A percentile compares a stretch with the other conserved stretches of the same genome.
Evolutionary conservation across 805 yeast species (phyloP).

Genomic region (Candida boidinii): DNA sequence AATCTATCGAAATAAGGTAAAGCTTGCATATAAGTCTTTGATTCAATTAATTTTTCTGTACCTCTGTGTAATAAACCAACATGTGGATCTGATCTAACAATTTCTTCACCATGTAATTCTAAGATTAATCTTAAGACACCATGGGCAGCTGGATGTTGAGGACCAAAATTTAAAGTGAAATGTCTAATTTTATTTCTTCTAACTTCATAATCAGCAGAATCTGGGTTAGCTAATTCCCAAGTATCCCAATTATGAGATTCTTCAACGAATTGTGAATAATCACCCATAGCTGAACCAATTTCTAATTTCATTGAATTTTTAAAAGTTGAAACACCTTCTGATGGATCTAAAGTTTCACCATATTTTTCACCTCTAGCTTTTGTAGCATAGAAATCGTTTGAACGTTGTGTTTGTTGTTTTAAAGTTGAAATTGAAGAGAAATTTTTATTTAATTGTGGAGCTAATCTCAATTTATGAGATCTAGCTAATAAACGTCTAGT

Average conservation of each 20-base stretch:
- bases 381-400: conserved; percentile 23
- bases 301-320: conserved; percentile 18
- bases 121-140: conserved; percentile 82
- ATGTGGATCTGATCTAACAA: conserved; percentile 81
- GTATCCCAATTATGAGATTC: conserved; percentile 26
- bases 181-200: conserved; percentile 59
- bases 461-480: too few species aligned
- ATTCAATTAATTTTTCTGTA: conserved; percentile 80
- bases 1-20: conserved; percentile 82
- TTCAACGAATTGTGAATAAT: conserved; percentile 24
- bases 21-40: conserved; percentile 82
- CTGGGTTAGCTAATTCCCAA: conserved; percentile 26
- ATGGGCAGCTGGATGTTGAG: conserved; percentile 94
- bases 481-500: too few species aligned
- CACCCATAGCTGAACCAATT: conserved; percentile 34
- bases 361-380: conserved; percentile 20
- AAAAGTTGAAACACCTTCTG: conserved; percentile 15
- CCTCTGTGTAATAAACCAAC: conserved; percentile 85
- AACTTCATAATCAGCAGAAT: conserved; percentile 26
- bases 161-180: conserved; percentile 86
- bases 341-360: conserved; percentile 10
- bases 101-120: conserved; percentile 85
- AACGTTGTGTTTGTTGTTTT: conserved; percentile 16
- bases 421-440: conserved; percentile 2
- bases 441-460: conserved; percentile 1